Percentiles rank a stretch among this genome's conserved stretches.
Conservation (phyloP, 345 rosid genomes). For the Citrus trifoliata region DNA sequence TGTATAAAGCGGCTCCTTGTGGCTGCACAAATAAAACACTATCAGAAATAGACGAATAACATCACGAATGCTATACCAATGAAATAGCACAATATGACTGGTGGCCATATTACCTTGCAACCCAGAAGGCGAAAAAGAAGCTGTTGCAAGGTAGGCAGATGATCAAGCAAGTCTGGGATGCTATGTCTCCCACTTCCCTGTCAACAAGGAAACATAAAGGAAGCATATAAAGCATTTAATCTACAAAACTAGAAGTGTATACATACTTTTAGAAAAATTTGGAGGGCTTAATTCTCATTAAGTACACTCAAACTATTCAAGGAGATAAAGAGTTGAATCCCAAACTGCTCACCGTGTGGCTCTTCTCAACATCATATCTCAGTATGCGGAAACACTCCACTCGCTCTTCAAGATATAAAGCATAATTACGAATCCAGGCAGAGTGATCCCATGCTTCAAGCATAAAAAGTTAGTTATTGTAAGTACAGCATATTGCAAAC, state of each 20-base stretch:
- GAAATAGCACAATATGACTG: not conserved
- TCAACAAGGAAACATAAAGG: not conserved
- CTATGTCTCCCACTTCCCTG: conserved; percentile 26
- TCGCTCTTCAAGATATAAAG: conserved; percentile 37
- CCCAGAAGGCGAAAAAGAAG: conserved; percentile 32
- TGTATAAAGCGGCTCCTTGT: conserved; percentile 29
- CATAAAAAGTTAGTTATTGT: not conserved
- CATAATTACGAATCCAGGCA: conserved; percentile 39
- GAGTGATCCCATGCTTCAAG: conserved; percentile 43
- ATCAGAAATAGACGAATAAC: not conserved
- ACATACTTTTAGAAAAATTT: not conserved
- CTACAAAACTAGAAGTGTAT: not conserved
- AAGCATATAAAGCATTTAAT: not conserved
- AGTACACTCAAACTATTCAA: not conserved
- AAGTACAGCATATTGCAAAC: not conserved
- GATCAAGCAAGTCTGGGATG: conserved; percentile 24
- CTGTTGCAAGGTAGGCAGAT: conserved; percentile 35
- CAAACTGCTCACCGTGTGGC: conserved; percentile 21
- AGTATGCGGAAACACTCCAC: conserved; percentile 30
- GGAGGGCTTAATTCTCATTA: not conserved
- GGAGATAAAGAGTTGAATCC: not conserved
- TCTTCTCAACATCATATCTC: conserved; percentile 33
- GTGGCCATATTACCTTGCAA: conserved; percentile 29
- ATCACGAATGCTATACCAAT: not conserved
- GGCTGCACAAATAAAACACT: conserved; percentile 29